These are phyloP conservation scores for Myxozyma melibiosi DNA, from an alignment of 805 yeast species.

Conservation along the genomic window DNA sequence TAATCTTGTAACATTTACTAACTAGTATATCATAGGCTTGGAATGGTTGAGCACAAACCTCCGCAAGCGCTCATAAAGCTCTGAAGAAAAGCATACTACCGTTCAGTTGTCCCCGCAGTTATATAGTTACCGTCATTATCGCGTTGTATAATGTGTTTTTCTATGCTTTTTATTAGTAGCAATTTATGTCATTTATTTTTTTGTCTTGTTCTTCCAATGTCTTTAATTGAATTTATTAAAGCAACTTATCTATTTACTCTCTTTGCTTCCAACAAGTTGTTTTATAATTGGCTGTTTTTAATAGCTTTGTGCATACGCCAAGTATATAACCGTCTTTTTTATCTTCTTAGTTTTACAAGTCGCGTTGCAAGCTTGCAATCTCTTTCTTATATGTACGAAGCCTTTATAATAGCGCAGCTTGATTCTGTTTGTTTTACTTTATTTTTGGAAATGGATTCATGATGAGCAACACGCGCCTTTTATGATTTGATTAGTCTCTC, in stretches of 20 bases:
- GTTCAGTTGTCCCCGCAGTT: slow-evolving; percentile 3
- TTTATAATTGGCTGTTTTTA: background rate
- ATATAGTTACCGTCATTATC: slow-evolving; percentile 24
- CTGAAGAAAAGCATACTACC: slow-evolving; percentile 7
- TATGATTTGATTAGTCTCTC: no score
- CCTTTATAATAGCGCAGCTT: no score
- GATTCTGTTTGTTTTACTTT: background rate
- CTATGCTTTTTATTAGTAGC: slow-evolving; percentile 21
- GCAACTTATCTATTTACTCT: background rate
- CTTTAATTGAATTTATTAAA: slow-evolving; percentile 4
- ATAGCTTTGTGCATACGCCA: background rate
- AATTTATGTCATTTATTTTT: slow-evolving; percentile 17
- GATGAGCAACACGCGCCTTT: slow-evolving; percentile 4
- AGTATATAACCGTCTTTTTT: background rate
- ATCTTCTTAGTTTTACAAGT: background rate
- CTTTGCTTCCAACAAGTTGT: background rate
- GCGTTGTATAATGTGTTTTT: slow-evolving; percentile 18
- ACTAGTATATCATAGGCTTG: slow-evolving; percentile 18
- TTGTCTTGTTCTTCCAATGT: slow-evolving; percentile 11
- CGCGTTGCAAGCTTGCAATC: background rate
- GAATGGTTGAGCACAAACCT: slow-evolving; percentile 35
- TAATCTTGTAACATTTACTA: slow-evolving; percentile 4
- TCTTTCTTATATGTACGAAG: no score
- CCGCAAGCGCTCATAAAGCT: slow-evolving; percentile 33
- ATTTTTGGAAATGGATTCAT: slow-evolving; percentile 1